These are phyloP conservation scores for Coniochaeta sp. DNA, from an alignment of 2,329 filamentous ascomycete species.

Conservation along the genomic window DNA sequence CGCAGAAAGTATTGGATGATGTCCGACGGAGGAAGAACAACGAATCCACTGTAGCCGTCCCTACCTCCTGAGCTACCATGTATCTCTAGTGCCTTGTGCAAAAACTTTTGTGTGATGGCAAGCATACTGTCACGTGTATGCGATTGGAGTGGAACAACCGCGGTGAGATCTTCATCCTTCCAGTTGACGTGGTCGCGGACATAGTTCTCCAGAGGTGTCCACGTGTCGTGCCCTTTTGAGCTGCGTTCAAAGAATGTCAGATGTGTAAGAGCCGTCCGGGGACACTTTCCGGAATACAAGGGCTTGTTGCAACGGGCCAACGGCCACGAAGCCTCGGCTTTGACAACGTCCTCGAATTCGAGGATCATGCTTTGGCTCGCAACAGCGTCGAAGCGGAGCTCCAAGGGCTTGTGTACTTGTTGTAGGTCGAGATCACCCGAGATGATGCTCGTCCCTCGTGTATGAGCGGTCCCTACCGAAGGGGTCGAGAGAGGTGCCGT, in stretches of 20 bases:
- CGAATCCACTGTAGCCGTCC: slow-evolving; percentile 40
- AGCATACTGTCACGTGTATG: slow-evolving; percentile 59
- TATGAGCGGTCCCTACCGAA: slow-evolving; percentile 23
- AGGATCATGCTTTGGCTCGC: slow-evolving; percentile 20
- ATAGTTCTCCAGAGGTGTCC: slow-evolving; percentile 35
- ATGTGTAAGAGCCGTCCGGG: slow-evolving; percentile 42
- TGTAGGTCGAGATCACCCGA: slow-evolving; percentile 16
- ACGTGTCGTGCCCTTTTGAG: slow-evolving; percentile 38
- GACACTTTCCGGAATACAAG: slow-evolving; percentile 34
- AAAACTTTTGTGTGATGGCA: slow-evolving; percentile 63
- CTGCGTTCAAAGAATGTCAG: slow-evolving; percentile 42
- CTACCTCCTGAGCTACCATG: slow-evolving; percentile 36
- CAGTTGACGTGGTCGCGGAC: slow-evolving; percentile 25
- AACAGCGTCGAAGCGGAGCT: not conserved
- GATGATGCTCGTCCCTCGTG: slow-evolving; percentile 31
- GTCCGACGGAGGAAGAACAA: slow-evolving; percentile 57
- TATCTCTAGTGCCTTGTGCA: slow-evolving; percentile 63
- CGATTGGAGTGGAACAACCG: slow-evolving; percentile 35
- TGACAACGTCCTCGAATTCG: slow-evolving; percentile 39
- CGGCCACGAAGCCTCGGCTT: slow-evolving; percentile 42
- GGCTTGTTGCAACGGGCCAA: slow-evolving; percentile 41
- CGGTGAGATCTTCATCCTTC: slow-evolving; percentile 27
- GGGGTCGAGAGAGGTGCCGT: slow-evolving; percentile 16
- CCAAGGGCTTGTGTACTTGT: not conserved
- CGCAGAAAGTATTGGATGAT: slow-evolving; percentile 61